phyloP scores from a whole-genome alignment of 352 stramenopile species.

The Globisporangium cystogenes region DNA sequence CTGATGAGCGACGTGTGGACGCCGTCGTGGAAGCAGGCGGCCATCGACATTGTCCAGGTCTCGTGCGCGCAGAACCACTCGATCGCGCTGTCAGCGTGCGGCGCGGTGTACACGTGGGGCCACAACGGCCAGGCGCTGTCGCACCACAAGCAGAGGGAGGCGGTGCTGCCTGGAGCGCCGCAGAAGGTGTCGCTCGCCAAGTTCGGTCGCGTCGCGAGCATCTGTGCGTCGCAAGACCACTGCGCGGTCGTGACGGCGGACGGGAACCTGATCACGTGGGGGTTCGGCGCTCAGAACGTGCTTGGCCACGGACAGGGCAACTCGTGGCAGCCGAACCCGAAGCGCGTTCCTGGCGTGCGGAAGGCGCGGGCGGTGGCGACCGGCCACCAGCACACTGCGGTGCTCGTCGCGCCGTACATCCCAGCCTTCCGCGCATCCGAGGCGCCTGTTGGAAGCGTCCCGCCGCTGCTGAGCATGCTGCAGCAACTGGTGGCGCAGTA shows the following conservation, averaged over 20 bases:
- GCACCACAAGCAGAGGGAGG: conserved; percentile 22
- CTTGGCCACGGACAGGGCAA: conserved; percentile 65
- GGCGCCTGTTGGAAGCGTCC: not conserved
- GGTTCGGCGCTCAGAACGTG: conserved; percentile 58
- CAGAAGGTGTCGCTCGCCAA: conserved; percentile 35
- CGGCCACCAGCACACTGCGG: conserved; percentile 69
- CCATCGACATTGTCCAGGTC: conserved; percentile 55
- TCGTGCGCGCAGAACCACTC: conserved; percentile 77
- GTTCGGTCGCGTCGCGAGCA: conserved; percentile 40
- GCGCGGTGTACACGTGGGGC: conserved; percentile 72
- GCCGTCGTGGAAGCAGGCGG: conserved; percentile 42
- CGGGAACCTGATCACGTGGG: conserved; percentile 74
- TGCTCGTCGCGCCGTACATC: conserved; percentile 51
- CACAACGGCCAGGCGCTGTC: conserved; percentile 65
- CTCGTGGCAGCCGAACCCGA: conserved; percentile 76
- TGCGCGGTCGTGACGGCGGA: conserved; percentile 63
- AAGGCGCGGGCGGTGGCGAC: conserved; percentile 60
- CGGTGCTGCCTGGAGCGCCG: conserved; percentile 29
- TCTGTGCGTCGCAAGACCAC: conserved; percentile 73
- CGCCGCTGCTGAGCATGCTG: conserved; percentile 18
- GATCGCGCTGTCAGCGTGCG: conserved; percentile 58
- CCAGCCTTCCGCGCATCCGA: conserved; percentile 1
- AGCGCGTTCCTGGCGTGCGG: conserved; percentile 68
- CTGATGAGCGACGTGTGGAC: conserved; percentile 58
- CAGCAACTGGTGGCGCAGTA: conserved; percentile 44